Conservation (phyloP, 2,329 filamentous ascomycete species). For the Apiospora rasikravindrae region DNA sequence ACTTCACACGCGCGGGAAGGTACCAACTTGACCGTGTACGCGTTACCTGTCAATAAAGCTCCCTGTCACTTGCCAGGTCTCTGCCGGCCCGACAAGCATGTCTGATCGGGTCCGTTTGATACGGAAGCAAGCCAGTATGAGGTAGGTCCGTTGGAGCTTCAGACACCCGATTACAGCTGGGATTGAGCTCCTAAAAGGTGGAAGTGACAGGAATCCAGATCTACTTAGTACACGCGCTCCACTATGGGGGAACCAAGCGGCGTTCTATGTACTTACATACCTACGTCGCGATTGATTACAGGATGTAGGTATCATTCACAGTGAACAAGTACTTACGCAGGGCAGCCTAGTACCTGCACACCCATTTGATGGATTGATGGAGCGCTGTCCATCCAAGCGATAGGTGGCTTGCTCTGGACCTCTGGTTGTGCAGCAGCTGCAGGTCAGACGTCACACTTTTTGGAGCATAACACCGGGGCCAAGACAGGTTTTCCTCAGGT, state of each 20-base stretch:
- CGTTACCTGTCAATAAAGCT: slow-evolving; percentile 7
- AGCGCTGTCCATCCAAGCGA: no score
- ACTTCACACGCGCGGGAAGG: neutral
- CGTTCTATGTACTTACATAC: no score
- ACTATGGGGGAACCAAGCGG: slow-evolving; percentile 10
- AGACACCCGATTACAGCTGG: neutral
- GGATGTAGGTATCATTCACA: no score
- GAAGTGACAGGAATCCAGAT: neutral
- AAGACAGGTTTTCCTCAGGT: neutral
- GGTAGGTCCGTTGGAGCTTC: neutral
- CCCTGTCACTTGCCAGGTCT: neutral
- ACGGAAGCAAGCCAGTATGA: neutral
- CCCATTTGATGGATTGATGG: neutral
- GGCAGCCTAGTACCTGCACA: neutral
- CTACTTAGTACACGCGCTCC: neutral
- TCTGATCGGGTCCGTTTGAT: neutral
- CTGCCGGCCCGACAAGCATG: neutral
- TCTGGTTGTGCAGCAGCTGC: neutral
- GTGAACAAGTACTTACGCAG: neutral
- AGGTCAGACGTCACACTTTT: slow-evolving; percentile 11
- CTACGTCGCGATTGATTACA: no score
- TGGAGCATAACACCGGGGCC: neutral
- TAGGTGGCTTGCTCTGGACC: slow-evolving; percentile 3
- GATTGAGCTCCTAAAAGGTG: no score
- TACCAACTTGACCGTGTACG: neutral